Evolutionary conservation across 441 rosid species (phyloP).

Genomic region (Pelargonium australe): DNA sequence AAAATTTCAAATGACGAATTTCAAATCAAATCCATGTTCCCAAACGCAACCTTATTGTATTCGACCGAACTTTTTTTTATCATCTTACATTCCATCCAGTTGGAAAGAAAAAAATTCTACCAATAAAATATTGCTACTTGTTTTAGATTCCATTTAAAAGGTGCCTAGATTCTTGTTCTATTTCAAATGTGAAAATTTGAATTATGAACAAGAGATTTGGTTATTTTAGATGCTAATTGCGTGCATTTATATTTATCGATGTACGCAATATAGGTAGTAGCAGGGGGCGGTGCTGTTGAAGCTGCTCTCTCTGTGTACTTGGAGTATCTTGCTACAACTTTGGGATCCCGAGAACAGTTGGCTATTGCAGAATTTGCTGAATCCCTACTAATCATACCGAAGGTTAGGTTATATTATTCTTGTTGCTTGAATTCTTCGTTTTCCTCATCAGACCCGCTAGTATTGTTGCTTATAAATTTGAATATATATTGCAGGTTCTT

Average conservation of each 20-base stretch:
- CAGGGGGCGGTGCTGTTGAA: constrained; percentile 99
- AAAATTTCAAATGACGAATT: no score
- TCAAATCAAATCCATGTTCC: no score
- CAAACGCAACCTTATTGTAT: no score
- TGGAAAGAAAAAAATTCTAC: no score
- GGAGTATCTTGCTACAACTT: constrained; percentile 92
- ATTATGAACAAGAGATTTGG: background rate
- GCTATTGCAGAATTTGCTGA: constrained; percentile 99
- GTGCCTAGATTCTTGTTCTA: background rate
- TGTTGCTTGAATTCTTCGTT: background rate
- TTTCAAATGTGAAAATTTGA: background rate
- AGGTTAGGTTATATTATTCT: constrained; percentile 34
- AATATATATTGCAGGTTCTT: constrained; percentile 51
- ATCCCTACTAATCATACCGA: constrained; percentile 77
- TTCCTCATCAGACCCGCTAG: background rate
- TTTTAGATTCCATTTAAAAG: no score
- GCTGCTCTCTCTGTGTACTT: constrained; percentile 85
- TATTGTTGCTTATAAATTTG: constrained; percentile 8
- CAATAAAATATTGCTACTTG: no score
- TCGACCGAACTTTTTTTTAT: no score
- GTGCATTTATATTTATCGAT: background rate
- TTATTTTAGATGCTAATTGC: background rate
- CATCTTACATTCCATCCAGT: no score
- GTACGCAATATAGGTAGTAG: constrained; percentile 61
- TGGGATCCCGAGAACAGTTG: constrained; percentile 92